Conservation (phyloP, 2,329 filamentous ascomycete genomes). For the Aspergillus aculeatinus region DNA sequence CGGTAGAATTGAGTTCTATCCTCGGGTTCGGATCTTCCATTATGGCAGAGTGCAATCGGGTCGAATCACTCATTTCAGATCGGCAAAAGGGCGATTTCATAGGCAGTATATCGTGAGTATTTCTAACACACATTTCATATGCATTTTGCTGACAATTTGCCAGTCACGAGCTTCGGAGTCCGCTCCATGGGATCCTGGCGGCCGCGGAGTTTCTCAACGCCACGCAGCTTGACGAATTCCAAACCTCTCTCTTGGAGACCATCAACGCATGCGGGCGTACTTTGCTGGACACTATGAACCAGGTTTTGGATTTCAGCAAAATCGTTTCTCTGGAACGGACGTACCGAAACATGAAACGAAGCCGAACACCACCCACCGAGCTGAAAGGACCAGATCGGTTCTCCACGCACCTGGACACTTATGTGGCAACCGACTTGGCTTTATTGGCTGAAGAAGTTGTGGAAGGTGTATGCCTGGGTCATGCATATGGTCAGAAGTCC, state of each 20-base stretch:
- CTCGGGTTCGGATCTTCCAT: conserved; percentile 44
- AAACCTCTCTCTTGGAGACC: conserved; percentile 40
- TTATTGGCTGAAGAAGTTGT: conserved; percentile 54
- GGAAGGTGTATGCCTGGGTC: conserved; percentile 55
- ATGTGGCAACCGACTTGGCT: conserved; percentile 44
- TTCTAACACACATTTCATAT: neutral
- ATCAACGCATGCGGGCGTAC: conserved; percentile 45
- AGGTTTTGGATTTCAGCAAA: conserved; percentile 53
- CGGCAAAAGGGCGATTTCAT: conserved; percentile 47
- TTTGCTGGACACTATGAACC: conserved; percentile 46
- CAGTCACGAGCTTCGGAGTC: conserved; percentile 44
- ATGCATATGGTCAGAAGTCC: conserved; percentile 41
- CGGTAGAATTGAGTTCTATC: conserved; percentile 42
- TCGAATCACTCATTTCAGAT: conserved; percentile 44
- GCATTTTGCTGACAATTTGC: neutral
- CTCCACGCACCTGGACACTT: conserved; percentile 34
- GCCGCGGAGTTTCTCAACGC: conserved; percentile 43
- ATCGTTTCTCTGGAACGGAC: conserved; percentile 45
- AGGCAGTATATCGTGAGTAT: conserved; percentile 40
- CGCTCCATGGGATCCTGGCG: conserved; percentile 45
- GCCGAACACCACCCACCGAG: conserved; percentile 27
- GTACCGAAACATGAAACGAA: conserved; percentile 35
- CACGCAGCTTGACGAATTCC: conserved; percentile 41
- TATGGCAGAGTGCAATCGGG: conserved; percentile 45
- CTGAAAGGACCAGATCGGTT: conserved; percentile 31